Base-by-base conservation (phyloP, 169 alveolate genomes). In the Plasmodium inui region DNA sequence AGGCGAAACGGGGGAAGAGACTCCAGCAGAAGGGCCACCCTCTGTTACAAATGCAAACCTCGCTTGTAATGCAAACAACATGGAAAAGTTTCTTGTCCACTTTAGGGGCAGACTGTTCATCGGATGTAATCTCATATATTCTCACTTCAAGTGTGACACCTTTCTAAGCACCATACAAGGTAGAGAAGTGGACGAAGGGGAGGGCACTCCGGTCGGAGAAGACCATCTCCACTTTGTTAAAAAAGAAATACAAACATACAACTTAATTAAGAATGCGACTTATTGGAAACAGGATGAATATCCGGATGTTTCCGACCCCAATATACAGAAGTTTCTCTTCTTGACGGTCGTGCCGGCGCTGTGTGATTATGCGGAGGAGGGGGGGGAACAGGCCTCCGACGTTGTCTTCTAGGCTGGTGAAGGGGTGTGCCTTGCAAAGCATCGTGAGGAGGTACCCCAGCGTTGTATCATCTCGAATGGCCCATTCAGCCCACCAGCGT, bases 231-330 rank as follows among this genome's bases (percentile, higher is more conserved):
- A 73, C 12, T 74, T 44, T 76, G 85, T 61, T 79, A 67, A 89
- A 57, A 89, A 89, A 61, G 82, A 79, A 39, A 89, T 89, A 89
- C 72, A 89, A 61, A 89, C 94, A 17, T 89, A 89, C 71, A 89
- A 89, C 41, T 34, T 57, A 61, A 89, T 89, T 67, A 8, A 79
- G 4, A 61, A 34, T 78, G 90, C 94, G 0, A 80, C 72, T 28
- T 89, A 89, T 79, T 89, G 94, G 94, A 89, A 89, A 34, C 94
- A 89, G 44, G 94, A 89, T 73, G 94, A 79, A 79, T 89, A 89
- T 79, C 94, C 94, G 6, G 94, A 89, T 89, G 50, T 79, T 34
- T 37, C 83, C 44, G 94, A 89, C 61, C 41, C 39, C 14, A 89
- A 80, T 34, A 55, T 89, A 0, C 94, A 89, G 46, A 78, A 80